Evolutionary conservation across 2,329 filamentous ascomycete species (phyloP).

Genomic region (Beauveria asiatica): DNA sequence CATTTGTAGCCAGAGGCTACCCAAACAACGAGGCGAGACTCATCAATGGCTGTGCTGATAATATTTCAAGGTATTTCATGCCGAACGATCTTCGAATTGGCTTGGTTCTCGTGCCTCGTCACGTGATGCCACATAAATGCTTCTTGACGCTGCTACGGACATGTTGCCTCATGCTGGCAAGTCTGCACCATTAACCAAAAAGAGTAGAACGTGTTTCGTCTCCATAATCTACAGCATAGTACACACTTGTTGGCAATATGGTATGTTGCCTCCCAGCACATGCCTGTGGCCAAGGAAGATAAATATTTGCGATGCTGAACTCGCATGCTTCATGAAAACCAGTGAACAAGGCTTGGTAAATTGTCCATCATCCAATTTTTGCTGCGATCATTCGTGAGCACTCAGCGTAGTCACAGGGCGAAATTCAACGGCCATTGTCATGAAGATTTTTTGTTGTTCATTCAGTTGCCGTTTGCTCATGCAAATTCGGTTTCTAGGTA

Average conservation of each 20-base stretch:
- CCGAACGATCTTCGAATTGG: background rate
- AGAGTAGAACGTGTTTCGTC: too few species aligned
- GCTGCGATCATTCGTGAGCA: background rate
- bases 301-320: too few species aligned
- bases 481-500: conserved; percentile 27
- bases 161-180: background rate
- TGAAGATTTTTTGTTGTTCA: conserved; percentile 20
- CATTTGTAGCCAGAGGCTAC: background rate
- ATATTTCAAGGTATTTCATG: background rate
- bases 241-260: too few species aligned
- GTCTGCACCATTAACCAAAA: background rate
- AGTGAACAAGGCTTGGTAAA: background rate
- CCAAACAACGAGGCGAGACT: background rate
- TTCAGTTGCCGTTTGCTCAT: conserved; percentile 32
- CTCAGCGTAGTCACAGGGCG: background rate
- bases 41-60: background rate
- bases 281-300: too few species aligned
- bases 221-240: too few species aligned
- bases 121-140: background rate
- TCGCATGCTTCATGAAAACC: too few species aligned
- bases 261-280: too few species aligned
- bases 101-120: background rate
- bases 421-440: background rate
- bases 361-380: background rate
- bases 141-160: background rate